Conservation (phyloP, 345 rosid species). For the Gossypium bickii region DNA sequence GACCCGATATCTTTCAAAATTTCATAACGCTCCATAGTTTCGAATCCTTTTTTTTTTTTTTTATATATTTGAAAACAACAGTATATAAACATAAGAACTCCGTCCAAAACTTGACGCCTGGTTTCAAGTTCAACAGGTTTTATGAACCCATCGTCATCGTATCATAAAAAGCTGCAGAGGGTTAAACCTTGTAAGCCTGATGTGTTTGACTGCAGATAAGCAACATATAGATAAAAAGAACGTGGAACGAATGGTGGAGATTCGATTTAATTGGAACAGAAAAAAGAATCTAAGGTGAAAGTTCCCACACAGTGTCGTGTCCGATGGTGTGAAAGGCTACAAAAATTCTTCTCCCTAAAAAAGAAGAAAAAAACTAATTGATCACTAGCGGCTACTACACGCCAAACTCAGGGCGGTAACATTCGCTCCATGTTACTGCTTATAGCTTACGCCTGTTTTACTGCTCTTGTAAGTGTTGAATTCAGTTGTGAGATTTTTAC, state of each 20-base stretch:
- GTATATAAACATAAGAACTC: not conserved
- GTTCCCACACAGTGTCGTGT: not conserved
- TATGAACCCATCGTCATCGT: slow-evolving; percentile 1
- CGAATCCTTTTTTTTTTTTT: not conserved
- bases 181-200: not conserved
- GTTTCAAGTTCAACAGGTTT: not conserved
- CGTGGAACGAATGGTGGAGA: slow-evolving; percentile 16
- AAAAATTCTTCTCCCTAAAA: not conserved
- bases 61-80: not conserved
- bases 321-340: slow-evolving; percentile 10
- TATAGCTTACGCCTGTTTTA: not conserved
- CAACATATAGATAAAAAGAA: not conserved
- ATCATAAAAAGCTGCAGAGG: slow-evolving; percentile 6
- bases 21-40: slow-evolving; percentile 58
- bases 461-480: not conserved
- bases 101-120: not conserved
- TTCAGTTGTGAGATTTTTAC: not conserved
- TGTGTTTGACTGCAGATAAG: slow-evolving; percentile 14
- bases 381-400: slow-evolving; percentile 7
- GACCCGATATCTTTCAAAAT: slow-evolving; percentile 60
- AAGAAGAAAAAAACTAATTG: not conserved
- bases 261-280: not conserved
- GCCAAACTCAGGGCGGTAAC: not conserved
- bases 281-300: not conserved
- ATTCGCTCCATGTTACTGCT: not conserved